Evolutionary conservation across 257 asterid genomes (phyloP).

Genomic region (Solanum microdontum): DNA sequence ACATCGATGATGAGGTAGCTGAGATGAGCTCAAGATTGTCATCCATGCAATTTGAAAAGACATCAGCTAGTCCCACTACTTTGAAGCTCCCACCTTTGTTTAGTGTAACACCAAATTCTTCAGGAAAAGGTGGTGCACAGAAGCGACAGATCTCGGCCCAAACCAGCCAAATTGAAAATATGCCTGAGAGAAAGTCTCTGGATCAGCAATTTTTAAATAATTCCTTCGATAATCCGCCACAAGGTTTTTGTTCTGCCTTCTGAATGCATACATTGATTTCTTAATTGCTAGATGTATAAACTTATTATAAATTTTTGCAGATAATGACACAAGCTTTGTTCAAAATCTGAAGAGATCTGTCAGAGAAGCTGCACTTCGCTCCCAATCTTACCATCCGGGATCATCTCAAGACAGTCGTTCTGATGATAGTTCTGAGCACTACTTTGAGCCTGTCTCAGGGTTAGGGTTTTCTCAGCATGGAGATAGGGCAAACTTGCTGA

Average conservation of each 20-base stretch:
- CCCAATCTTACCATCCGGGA: constrained; percentile 42
- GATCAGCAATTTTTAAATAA: constrained; percentile 39
- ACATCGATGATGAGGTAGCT: constrained; percentile 48
- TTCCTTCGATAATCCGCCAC: constrained; percentile 32
- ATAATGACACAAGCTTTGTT: constrained; percentile 49
- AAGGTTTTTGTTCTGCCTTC: constrained; percentile 38
- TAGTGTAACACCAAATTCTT: constrained; percentile 79
- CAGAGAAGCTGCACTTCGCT: constrained; percentile 85
- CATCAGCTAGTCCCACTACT: constrained; percentile 66
- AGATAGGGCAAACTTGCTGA: constrained; percentile 35
- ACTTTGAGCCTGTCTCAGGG: constrained; percentile 72
- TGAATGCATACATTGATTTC: constrained; percentile 2
- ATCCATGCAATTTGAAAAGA: constrained; percentile 68
- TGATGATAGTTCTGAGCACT: constrained; percentile 86
- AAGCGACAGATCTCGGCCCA: constrained; percentile 54
- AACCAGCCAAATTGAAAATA: constrained; percentile 38
- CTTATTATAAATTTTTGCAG: constrained; percentile 33
- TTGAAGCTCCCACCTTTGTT: constrained; percentile 91
- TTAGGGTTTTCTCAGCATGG: constrained; percentile 58
- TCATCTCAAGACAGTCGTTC: constrained; percentile 77
- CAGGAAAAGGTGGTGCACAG: constrained; percentile 72
- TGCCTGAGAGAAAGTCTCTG: constrained; percentile 32
- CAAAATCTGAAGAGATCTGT: constrained; percentile 89
- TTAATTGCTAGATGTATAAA: not conserved
- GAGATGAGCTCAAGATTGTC: constrained; percentile 72